Evolutionary conservation across 1,284 basidiomycete species (phyloP), one percentile per base, ranked within the genome.

Genomic region (Trichosporon sp.): DNA sequence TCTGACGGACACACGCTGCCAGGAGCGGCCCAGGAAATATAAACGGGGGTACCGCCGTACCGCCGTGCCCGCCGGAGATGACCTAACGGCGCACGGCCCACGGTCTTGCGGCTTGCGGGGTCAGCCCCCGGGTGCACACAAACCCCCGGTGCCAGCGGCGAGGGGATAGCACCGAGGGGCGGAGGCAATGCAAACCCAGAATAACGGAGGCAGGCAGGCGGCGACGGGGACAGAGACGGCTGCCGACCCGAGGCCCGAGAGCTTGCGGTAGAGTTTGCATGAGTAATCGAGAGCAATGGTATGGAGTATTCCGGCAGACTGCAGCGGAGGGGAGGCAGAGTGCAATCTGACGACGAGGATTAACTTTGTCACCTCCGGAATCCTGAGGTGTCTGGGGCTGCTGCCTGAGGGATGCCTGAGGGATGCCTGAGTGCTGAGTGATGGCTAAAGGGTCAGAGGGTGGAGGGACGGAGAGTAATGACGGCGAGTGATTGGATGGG

Each of bases 221-320:
- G 14, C 48, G 14, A 14, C 48, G 48, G 48, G 2, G 48, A 51
- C 48, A 26, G 26, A 26, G 26, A n/a, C 11, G 48, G 48, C n/a
- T n/a, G 48, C 48, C 48, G 48, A 51, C 48, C 48, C 48, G 48
- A 51, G 48, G 48, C 48, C 48, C 40, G 40, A 51, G 48, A 51
- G 48, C 19, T 51, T 19, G 48, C n/a, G 16, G 16, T 19, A 51
- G 40, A 43, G 40, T 43, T 51, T 51, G 48, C 48, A 51, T 51
- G 48, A 51, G 48, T 51, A 51, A 51, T 51, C 48, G 48, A 26
- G 26, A 26, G 26, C 26, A 26, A 26, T 26, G 26, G 26, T 26
- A 14, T 1, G 19, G 48, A 5, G 48, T 10, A n/a, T 51, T 51
- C 48, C 48, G 48, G 40, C 48, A 51, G 48, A 19, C 26, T 26